A percentile compares a stretch with the other conserved stretches of the same genome.
Evolutionary conservation across 1,284 basidiomycete genomes (phyloP).

Genomic region (Thecaphora thlaspeos): DNA sequence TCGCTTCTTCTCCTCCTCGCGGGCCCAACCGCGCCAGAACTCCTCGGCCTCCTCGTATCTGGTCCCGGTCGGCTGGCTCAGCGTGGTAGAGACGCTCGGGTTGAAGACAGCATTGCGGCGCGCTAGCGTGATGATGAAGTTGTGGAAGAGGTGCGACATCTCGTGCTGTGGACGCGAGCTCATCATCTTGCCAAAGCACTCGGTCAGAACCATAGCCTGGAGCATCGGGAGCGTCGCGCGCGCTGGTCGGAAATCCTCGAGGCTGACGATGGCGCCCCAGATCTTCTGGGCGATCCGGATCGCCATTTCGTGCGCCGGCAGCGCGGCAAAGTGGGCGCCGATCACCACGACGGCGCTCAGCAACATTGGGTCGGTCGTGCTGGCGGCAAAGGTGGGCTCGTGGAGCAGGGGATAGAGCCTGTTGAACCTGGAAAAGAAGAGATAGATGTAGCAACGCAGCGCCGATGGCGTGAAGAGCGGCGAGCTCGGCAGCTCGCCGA

Average conservation of each 20-base stretch:
- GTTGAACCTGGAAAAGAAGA: slow-evolving; percentile 47
- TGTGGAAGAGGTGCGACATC: slow-evolving; percentile 48
- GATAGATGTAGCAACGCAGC: slow-evolving; percentile 39
- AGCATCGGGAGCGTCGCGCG: slow-evolving; percentile 41
- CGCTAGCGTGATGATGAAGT: slow-evolving; percentile 43
- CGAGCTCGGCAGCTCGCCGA: slow-evolving; percentile 41
- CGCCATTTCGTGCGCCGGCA: slow-evolving; percentile 38
- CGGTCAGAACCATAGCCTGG: slow-evolving; percentile 44
- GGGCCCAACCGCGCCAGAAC: slow-evolving; percentile 40
- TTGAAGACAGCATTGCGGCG: slow-evolving; percentile 46
- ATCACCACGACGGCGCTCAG: slow-evolving; percentile 42
- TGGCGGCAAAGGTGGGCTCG: slow-evolving; percentile 39
- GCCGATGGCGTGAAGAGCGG: slow-evolving; percentile 40
- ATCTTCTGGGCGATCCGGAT: slow-evolving; percentile 41
- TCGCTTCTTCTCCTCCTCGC: slow-evolving; percentile 46
- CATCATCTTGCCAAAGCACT: slow-evolving; percentile 45
- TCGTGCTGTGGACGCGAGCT: slow-evolving; percentile 44
- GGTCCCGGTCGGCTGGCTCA: not conserved
- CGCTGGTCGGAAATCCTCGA: slow-evolving; percentile 44
- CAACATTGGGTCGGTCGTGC: slow-evolving; percentile 39
- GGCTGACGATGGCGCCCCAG: slow-evolving; percentile 42
- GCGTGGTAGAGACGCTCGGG: slow-evolving; percentile 15
- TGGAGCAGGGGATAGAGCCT: slow-evolving; percentile 41
- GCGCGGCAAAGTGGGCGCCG: slow-evolving; percentile 41
- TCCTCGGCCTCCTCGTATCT: slow-evolving; percentile 31